Evolutionary conservation across 2,329 filamentous ascomycete species (phyloP).

Genomic region (Massarina eburnea): DNA sequence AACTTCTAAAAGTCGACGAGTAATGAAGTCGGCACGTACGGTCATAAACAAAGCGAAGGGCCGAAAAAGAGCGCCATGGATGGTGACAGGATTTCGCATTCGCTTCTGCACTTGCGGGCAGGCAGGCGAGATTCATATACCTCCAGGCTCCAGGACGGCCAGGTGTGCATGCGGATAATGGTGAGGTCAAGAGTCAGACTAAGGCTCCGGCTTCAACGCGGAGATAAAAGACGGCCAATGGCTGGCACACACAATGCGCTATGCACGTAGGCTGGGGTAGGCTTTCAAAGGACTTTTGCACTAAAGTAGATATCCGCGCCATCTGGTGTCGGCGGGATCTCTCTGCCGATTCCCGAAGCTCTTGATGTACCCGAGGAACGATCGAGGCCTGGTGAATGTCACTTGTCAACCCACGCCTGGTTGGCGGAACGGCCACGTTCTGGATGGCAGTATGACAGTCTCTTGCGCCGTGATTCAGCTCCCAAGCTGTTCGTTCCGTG

Average conservation of each 20-base stretch:
- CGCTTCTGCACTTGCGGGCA: conserved; percentile 9
- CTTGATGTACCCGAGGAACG: no score
- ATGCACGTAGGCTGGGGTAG: no score
- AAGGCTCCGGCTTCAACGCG: conserved; percentile 24
- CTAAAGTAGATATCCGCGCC: no score
- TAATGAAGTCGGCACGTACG: not conserved
- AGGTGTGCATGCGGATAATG: conserved; percentile 19
- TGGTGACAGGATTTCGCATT: conserved; percentile 4
- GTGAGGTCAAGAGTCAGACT: conserved; percentile 19
- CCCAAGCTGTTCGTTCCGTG: not conserved
- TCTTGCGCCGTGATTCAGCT: not conserved
- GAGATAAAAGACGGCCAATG: conserved; percentile 31
- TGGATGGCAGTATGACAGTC: no score
- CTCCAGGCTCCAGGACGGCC: no score
- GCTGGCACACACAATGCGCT: conserved; percentile 6
- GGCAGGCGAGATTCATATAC: conserved; percentile 21
- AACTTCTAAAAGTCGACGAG: not conserved
- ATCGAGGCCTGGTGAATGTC: no score
- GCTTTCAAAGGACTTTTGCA: no score
- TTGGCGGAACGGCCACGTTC: no score
- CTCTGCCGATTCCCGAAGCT: no score
- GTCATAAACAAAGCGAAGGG: not conserved
- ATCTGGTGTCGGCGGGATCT: no score
- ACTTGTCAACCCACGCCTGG: no score
- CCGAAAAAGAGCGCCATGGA: not conserved